A percentile compares a stretch with the other conserved stretches of the same genome.
Conservation (phyloP, 805 yeast species). For the Millerozyma acaciae region DNA sequence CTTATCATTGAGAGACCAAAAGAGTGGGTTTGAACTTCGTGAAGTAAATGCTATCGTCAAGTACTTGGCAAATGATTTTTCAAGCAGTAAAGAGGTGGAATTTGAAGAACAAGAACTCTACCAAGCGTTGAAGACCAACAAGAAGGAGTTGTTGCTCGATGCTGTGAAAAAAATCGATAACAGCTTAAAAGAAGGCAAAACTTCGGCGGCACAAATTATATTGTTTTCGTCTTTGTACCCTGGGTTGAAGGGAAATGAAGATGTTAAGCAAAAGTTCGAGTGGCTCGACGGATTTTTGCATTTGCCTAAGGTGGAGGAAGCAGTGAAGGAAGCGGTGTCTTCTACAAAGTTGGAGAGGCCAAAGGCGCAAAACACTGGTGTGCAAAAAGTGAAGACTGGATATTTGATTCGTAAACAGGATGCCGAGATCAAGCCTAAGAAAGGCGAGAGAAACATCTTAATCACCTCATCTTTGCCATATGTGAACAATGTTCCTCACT, state of each 20-base stretch:
- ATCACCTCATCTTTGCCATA: conserved; percentile 97
- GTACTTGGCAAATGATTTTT: conserved; percentile 52
- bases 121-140: conserved; percentile 33
- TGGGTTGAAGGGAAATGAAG: conserved; percentile 19
- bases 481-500: conserved; percentile 96
- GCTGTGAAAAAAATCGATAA: conserved; percentile 9
- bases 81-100: conserved; percentile 26
- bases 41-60: conserved; percentile 71
- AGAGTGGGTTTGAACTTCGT: conserved; percentile 43
- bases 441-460: conserved; percentile 72
- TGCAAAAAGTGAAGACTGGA: conserved; percentile 27
- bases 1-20: conserved; percentile 30
- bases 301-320: conserved; percentile 39
- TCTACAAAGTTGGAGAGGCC: conserved; percentile 42
- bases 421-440: conserved; percentile 51
- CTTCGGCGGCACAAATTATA: conserved; percentile 52
- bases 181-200: conserved; percentile 18
- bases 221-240: conserved; percentile 58
- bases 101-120: conserved; percentile 46
- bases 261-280: conserved; percentile 11
- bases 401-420: conserved; percentile 27
- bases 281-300: conserved; percentile 45
- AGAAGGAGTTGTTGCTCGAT: conserved; percentile 19
- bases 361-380: conserved; percentile 40
- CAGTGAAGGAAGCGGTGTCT: conserved; percentile 43